A percentile compares a stretch with the other conserved stretches of the same genome.
phyloP scores from a whole-genome alignment of 192 early-diverging fungal genomes.

The Cetraspora pellucida region DNA sequence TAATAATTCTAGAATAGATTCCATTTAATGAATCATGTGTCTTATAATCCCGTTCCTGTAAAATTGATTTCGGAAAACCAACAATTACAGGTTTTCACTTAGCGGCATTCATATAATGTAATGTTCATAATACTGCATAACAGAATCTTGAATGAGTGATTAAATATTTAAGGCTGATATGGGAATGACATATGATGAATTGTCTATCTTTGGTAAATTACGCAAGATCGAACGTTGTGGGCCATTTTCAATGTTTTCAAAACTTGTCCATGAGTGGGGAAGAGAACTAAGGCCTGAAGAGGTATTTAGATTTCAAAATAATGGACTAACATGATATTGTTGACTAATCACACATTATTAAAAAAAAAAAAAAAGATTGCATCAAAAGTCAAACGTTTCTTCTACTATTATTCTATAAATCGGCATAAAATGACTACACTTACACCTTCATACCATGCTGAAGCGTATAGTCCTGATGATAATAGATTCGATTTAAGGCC shows the following conservation, averaged over 20 bases:
- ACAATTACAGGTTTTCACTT: too few species aligned
- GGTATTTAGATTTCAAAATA: slow-evolving; percentile 41
- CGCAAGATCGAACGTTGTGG: slow-evolving; percentile 88
- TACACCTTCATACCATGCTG: slow-evolving; percentile 94
- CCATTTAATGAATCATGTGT: too few species aligned
- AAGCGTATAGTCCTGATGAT: slow-evolving; percentile 94
- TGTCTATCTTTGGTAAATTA: slow-evolving; percentile 87
- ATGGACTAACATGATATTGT: neutral
- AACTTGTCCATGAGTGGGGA: slow-evolving; percentile 83
- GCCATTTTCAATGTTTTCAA: slow-evolving; percentile 93
- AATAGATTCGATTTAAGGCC: slow-evolving; percentile 97
- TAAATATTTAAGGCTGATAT: slow-evolving; percentile 67
- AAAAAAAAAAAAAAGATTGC: slow-evolving; percentile 64
- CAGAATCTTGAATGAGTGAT: neutral
- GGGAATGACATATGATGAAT: slow-evolving; percentile 97
- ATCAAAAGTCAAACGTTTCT: slow-evolving; percentile 93
- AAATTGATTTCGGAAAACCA: too few species aligned
- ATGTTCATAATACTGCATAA: too few species aligned
- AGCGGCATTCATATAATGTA: too few species aligned
- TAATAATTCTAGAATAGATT: too few species aligned
- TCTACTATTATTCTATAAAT: slow-evolving; percentile 96
- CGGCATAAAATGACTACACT: slow-evolving; percentile 98
- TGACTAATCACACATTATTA: slow-evolving; percentile 9
- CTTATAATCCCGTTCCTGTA: too few species aligned
- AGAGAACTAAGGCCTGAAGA: slow-evolving; percentile 57